Evolutionary conservation across 495 filamentous ascomycete genomes (phyloP).

Genomic region (Annulohypoxylon nitens): DNA sequence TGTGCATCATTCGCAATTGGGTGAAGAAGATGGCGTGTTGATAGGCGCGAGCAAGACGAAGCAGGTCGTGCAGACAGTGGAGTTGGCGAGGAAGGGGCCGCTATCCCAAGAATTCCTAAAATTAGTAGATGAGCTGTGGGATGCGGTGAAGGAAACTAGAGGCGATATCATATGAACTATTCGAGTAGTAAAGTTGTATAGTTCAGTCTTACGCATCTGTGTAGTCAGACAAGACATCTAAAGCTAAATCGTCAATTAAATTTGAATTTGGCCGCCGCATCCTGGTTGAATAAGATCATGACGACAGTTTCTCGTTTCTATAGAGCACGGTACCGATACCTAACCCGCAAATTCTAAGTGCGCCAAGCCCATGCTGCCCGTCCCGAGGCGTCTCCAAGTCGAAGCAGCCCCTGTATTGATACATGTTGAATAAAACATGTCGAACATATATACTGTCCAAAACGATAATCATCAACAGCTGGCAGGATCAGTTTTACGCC

Average conservation of each 20-base stretch:
- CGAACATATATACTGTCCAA: not conserved
- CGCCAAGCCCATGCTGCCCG: slow-evolving; percentile 32
- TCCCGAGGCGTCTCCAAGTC: not conserved
- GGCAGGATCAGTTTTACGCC: slow-evolving; percentile 6
- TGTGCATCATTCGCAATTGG: slow-evolving; percentile 64
- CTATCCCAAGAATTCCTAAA: slow-evolving; percentile 31
- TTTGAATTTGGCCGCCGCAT: slow-evolving; percentile 8
- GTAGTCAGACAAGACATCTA: not conserved
- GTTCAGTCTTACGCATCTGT: not conserved
- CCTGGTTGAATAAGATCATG: slow-evolving; percentile 34
- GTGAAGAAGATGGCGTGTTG: slow-evolving; percentile 66
- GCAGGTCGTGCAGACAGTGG: slow-evolving; percentile 67
- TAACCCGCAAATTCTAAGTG: slow-evolving; percentile 20
- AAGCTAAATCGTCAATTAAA: not conserved
- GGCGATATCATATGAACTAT: slow-evolving; percentile 27
- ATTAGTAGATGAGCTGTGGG: slow-evolving; percentile 36
- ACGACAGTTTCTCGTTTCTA: slow-evolving; percentile 12
- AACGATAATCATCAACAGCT: not conserved
- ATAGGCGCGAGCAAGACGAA: slow-evolving; percentile 62
- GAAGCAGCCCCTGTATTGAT: slow-evolving; percentile 24
- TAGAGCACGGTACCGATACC: slow-evolving; percentile 1
- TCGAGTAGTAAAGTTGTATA: not conserved
- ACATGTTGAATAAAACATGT: slow-evolving; percentile 33
- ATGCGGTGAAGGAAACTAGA: slow-evolving; percentile 32
- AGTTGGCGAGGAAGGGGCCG: slow-evolving; percentile 61